Evolutionary conservation across 768 basidiomycete genomes (phyloP), one percentile per base, ranked within the genome.

Genomic region (Kwoniella bestiolae): DNA sequence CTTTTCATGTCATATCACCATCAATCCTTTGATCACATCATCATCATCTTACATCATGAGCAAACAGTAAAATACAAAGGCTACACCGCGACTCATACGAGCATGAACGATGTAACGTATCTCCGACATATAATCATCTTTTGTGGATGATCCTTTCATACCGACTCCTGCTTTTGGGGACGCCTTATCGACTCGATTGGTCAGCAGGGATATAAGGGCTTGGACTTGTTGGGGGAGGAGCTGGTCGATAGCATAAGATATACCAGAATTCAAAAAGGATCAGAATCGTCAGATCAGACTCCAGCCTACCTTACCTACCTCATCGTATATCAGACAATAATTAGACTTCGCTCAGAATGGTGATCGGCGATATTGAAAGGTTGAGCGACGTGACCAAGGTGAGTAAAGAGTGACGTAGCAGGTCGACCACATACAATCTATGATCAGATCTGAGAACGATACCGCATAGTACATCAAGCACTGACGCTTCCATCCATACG

Each of bases 381-480:
- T 50, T 74, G 52, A 71, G 68, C 61, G 73, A 74, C 65, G 70
- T 66, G 8, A 53, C 57, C 65, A 71, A 71, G 66, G 73, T 69
- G 52, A 60, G 70, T 67, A 38, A n/a, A 45, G 16, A 14, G n/a
- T 41, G 23, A 29, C 34, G 7, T n/a, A n/a, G n/a, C n/a, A n/a
- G n/a, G n/a, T n/a, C n/a, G n/a, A n/a, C n/a, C n/a, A n/a, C n/a
- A n/a, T n/a, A n/a, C n/a, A n/a, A n/a, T n/a, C n/a, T n/a, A n/a
- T n/a, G n/a, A n/a, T n/a, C n/a, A n/a, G n/a, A n/a, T n/a, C n/a
- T n/a, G n/a, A n/a, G n/a, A n/a, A n/a, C n/a, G n/a, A n/a, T n/a
- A n/a, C n/a, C n/a, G 50, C 18, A 32, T 68, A 8, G 14, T 6
- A 51, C 6, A 28, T 23, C 38, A 14, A 41, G 38, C 38, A 41